phyloP scores from a whole-genome alignment of 2,329 filamentous ascomycete genomes.

The Passalora sequoiae region DNA sequence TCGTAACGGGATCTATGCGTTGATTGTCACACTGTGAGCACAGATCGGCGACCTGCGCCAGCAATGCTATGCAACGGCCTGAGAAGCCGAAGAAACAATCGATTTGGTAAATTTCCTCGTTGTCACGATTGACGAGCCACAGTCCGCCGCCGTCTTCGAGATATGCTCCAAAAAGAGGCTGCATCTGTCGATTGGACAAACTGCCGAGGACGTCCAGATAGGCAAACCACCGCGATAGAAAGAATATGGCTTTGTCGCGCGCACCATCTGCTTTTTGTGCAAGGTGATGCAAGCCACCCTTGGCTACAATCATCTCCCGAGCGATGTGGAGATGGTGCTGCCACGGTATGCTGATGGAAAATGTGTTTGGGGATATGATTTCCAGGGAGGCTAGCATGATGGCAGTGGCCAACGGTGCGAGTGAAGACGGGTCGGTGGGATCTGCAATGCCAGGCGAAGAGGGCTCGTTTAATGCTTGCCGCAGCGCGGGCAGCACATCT shows the following conservation, averaged over 20 bases:
- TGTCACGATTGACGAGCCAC: conserved; percentile 33
- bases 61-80: conserved; percentile 62
- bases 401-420: conserved; percentile 70
- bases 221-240: conserved; percentile 75
- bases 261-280: conserved; percentile 36
- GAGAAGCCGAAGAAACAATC: conserved; percentile 80
- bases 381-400: conserved; percentile 82
- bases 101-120: conserved; percentile 52
- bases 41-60: conserved; percentile 67
- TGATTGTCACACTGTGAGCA: conserved; percentile 63
- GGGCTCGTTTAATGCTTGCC: conserved; percentile 52
- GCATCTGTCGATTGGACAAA: conserved; percentile 49
- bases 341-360: conserved; percentile 76
- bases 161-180: conserved; percentile 40
- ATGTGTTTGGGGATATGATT: conserved; percentile 75
- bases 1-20: conserved; percentile 53
- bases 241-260: conserved; percentile 59
- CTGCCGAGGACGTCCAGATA: conserved; percentile 77
- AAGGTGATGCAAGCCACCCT: conserved; percentile 52
- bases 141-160: conserved; percentile 33
- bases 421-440: conserved; percentile 58
- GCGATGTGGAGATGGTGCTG: conserved; percentile 72
- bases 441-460: conserved; percentile 23
- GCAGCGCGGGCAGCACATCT: conserved; percentile 69
- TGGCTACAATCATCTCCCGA: conserved; percentile 66